Conservation (phyloP, 495 filamentous ascomycete genomes). For the Aspergillus sparsus region DNA sequence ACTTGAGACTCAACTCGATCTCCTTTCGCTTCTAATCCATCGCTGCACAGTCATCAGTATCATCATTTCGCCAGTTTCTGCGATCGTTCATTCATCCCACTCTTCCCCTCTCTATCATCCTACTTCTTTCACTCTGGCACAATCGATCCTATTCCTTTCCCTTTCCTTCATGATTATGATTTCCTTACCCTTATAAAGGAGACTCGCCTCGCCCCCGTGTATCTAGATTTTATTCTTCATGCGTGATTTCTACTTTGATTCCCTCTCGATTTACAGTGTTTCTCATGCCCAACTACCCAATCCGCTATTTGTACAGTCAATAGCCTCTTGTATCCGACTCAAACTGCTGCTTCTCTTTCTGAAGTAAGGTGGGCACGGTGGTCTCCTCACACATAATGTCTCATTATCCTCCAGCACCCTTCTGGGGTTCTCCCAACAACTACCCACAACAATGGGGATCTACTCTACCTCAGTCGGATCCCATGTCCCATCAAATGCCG, state of each 20-base stretch:
- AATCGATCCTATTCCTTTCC: not conserved
- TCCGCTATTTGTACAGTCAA: not conserved
- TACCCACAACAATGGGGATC: slow-evolving; percentile 39
- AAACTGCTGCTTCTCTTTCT: not conserved
- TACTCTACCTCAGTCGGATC: slow-evolving; percentile 23
- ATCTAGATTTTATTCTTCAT: not conserved
- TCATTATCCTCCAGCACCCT: slow-evolving; percentile 55
- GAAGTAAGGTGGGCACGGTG: not conserved
- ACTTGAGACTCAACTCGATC: slow-evolving; percentile 26
- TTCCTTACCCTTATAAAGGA: not conserved
- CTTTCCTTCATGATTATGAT: not conserved
- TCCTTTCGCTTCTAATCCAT: slow-evolving; percentile 17
- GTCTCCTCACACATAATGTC: slow-evolving; percentile 46
- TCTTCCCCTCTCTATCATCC: not conserved
- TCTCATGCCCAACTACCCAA: not conserved
- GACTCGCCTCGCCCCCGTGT: too few species aligned
- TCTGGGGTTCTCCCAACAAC: slow-evolving; percentile 42
- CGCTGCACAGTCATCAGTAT: slow-evolving; percentile 4
- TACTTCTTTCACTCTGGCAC: not conserved
- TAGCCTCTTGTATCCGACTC: not conserved
- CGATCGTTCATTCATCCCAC: not conserved
- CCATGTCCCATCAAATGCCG: slow-evolving; percentile 25
- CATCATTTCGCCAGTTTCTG: not conserved
- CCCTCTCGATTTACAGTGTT: not conserved
- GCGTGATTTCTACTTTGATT: not conserved